Percentiles rank a stretch among this genome's conserved stretches.
phyloP scores from a whole-genome alignment of 2,329 filamentous ascomycete species.

The Aspergillus melleus region DNA sequence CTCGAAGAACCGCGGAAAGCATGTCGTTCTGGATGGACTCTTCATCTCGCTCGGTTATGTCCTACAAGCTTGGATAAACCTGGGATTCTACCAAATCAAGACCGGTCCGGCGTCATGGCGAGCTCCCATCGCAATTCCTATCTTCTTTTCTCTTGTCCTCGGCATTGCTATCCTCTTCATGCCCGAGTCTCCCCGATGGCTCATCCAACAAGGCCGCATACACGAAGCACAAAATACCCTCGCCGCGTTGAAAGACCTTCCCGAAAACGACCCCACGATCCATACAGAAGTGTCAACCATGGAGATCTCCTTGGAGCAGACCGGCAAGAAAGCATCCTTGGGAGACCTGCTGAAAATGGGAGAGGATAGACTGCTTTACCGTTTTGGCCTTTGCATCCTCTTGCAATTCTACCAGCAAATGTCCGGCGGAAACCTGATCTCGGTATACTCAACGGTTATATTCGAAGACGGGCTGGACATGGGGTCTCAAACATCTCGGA shows the following conservation, averaged over 20 bases:
- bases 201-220: slow-evolving; percentile 16
- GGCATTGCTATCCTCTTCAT: slow-evolving; percentile 29
- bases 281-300: slow-evolving; percentile 48
- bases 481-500: not conserved
- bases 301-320: slow-evolving; percentile 41
- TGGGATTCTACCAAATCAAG: slow-evolving; percentile 35
- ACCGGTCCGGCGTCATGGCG: slow-evolving; percentile 36
- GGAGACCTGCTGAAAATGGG: slow-evolving; percentile 42
- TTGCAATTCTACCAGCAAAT: slow-evolving; percentile 50
- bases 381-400: slow-evolving; percentile 48
- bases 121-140: slow-evolving; percentile 37
- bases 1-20: slow-evolving; percentile 20
- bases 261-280: no score
- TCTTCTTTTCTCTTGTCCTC: slow-evolving; percentile 30
- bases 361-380: slow-evolving; percentile 50
- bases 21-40: slow-evolving; percentile 34
- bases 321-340: slow-evolving; percentile 44
- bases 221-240: no score
- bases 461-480: slow-evolving; percentile 10
- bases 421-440: slow-evolving; percentile 31
- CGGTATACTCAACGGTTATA: slow-evolving; percentile 37
- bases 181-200: slow-evolving; percentile 39
- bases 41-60: slow-evolving; percentile 47
- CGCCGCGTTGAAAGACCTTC: no score
- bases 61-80: slow-evolving; percentile 48